These are phyloP conservation scores for Suillus fuscotomentosus DNA, from an alignment of 768 basidiomycete species.

Conservation along the genomic window DNA sequence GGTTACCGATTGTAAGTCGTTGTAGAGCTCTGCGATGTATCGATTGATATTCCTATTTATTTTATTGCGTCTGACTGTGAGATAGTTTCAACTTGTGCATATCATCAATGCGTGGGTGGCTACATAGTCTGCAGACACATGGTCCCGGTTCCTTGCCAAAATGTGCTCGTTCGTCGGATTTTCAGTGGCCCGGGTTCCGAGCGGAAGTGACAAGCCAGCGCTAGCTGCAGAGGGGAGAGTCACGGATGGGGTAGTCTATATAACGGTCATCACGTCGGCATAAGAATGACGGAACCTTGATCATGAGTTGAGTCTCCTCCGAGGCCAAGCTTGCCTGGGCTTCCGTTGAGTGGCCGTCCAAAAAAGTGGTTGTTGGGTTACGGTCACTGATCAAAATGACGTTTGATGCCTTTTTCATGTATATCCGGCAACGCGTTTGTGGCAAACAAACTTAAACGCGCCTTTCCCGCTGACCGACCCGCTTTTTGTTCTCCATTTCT, in stretches of 20 bases:
- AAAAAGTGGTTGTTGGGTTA: background rate
- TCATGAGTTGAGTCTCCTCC: background rate
- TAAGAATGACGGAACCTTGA: background rate
- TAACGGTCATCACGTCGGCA: background rate
- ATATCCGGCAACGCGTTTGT: constrained; percentile 20
- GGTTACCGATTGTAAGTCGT: background rate
- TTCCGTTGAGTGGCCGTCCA: background rate
- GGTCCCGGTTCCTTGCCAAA: background rate
- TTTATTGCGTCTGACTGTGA: background rate
- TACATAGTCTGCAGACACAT: background rate
- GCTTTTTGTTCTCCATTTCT: constrained; percentile 13
- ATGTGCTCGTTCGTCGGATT: background rate
- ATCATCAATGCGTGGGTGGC: background rate
- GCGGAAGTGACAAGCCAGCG: background rate
- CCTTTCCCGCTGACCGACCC: constrained; percentile 9
- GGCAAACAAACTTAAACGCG: constrained; percentile 10
- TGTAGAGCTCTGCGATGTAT: background rate
- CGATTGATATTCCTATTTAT: background rate
- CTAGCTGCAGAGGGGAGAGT: background rate
- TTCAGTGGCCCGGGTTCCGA: background rate
- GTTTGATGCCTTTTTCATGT: constrained; percentile 5
- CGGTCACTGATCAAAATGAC: background rate
- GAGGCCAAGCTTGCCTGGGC: background rate
- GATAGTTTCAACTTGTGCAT: background rate
- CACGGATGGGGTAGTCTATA: background rate